Base-by-base conservation (phyloP, 176 grass and related monocot genomes). In the Calamus simplicifolius region DNA sequence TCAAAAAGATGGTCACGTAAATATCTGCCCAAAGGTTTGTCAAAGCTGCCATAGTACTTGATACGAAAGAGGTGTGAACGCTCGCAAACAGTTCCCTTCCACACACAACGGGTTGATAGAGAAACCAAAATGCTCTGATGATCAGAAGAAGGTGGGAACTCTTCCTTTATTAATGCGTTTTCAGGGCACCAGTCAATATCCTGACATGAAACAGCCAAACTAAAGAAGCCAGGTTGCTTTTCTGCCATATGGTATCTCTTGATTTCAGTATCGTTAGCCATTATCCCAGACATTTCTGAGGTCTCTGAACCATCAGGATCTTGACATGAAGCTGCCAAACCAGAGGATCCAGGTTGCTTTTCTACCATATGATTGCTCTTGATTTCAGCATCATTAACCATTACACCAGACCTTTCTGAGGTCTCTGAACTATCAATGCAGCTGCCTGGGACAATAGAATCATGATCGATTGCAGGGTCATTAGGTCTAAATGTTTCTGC, bases 121-220 rank as follows among this genome's bases (percentile, higher is more conserved):
- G 93, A 92, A 58, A 98, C 87, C 78, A 92, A 85, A 76, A 98
- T 88, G 67, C 87, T 98, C 80, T 80, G 82, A 83, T 83, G 79
- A 64, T 98, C 79, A 57, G 88, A 90, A 83, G 59, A 43, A 43
- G 35, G 62, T 66, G 74, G 50, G 71, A 98, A 58, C 49, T 92
- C 85, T 72, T 85, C 88, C 76, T 88, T 98, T 56, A 58, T 78
- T 49, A 59, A 76, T 66, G 74, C 58, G 57, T 27, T 58, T 48
- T 85, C 78, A 59, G 79, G 59, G 57, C 69, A 73, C 67, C 82
- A 74, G 54, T 59, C 71, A 25, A 53, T 52, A 61, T 79, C 82
- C 77, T 79, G 81, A 61, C 65, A 64, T 69, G 56, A 76, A 55
- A 53, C 38, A 25, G 71, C 62, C 61, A 27, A 16, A 69, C 61